These are phyloP conservation scores for Fraxinus greggii DNA, from an alignment of 305 asterid genomes.

Conservation along the genomic window DNA sequence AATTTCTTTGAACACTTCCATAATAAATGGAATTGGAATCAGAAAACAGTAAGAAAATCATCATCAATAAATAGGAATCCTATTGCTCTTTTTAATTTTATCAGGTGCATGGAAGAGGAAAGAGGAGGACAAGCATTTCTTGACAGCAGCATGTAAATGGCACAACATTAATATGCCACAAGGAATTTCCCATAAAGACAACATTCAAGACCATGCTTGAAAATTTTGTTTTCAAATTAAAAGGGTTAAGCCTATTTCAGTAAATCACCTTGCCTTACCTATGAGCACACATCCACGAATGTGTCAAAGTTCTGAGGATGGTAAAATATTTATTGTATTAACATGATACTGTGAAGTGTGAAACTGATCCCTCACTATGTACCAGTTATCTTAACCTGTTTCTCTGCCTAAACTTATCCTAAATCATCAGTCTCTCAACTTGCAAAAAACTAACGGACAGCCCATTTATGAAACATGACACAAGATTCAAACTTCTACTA, in stretches of 20 bases:
- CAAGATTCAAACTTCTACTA: neutral
- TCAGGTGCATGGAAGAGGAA: neutral
- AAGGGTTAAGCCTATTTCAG: neutral
- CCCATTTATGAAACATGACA: neutral
- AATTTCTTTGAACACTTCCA: neutral
- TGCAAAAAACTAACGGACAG: neutral
- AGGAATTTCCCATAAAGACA: neutral
- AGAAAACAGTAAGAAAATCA: neutral
- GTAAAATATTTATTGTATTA: neutral
- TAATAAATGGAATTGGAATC: neutral
- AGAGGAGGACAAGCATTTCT: neutral
- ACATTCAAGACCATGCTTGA: neutral
- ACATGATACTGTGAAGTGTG: neutral
- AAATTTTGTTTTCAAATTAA: neutral
- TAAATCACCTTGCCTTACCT: neutral
- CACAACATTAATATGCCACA: neutral
- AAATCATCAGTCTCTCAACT: neutral
- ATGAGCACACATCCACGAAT: neutral
- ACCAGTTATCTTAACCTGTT: neutral
- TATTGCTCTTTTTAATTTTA: neutral
- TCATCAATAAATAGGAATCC: neutral
- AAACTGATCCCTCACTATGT: neutral
- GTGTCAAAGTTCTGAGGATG: neutral
- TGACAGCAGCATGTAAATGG: neutral
- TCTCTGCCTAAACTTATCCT: neutral